phyloP scores from a whole-genome alignment of 2,329 filamentous ascomycete species.

The Trichoderma pleuroti region DNA sequence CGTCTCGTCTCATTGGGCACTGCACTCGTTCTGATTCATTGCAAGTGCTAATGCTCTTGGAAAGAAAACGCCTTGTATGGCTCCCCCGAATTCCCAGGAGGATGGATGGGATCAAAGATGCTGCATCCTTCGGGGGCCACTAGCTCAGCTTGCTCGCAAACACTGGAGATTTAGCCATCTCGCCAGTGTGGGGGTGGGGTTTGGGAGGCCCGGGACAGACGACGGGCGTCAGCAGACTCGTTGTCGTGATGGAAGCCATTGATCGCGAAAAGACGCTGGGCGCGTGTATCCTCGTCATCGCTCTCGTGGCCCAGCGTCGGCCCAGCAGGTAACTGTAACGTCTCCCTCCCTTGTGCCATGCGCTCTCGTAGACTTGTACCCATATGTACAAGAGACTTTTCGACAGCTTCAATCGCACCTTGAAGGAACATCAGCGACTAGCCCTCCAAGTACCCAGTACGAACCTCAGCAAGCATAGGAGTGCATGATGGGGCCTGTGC shows the following conservation, averaged over 20 bases:
- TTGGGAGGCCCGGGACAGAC: neutral
- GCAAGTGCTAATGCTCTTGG: neutral
- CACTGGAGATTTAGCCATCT: constrained; percentile 5
- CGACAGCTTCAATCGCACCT: too few relatives aligned
- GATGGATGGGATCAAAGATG: neutral
- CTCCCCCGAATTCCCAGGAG: neutral
- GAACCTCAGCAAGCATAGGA: too few relatives aligned
- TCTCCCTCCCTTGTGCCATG: too few relatives aligned
- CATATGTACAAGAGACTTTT: too few relatives aligned
- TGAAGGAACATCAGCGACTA: too few relatives aligned
- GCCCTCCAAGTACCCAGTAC: too few relatives aligned
- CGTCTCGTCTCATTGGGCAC: neutral
- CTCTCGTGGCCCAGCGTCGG: too few relatives aligned
- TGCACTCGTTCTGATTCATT: neutral
- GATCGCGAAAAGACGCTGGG: constrained; percentile 11
- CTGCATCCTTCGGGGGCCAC: neutral
- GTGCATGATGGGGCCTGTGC: too few relatives aligned
- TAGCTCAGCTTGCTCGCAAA: neutral
- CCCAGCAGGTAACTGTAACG: too few relatives aligned
- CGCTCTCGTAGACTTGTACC: too few relatives aligned
- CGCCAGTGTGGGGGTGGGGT: constrained; percentile 14
- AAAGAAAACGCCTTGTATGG: neutral
- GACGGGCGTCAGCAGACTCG: constrained; percentile 9
- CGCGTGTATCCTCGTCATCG: too few relatives aligned
- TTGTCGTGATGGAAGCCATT: constrained; percentile 4